Base-by-base conservation (phyloP, 768 basidiomycete genomes). In the Lyophyllum shimeji region DNA sequence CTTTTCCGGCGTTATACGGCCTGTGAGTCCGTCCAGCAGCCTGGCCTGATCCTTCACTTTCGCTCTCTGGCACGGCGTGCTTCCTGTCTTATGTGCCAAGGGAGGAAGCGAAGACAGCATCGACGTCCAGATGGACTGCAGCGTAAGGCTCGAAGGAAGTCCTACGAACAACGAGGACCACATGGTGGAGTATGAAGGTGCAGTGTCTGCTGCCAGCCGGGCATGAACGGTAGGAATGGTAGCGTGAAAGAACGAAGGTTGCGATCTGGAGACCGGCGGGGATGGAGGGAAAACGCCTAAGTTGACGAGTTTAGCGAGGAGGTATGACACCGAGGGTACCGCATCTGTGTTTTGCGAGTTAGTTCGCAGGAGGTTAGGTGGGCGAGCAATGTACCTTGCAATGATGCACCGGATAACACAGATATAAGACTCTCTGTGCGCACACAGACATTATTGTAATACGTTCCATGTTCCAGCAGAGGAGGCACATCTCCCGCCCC, bases 201-300 rank as follows among this genome's bases (percentile, higher is more conserved):
- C 50, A 42, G 64, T 58, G 6, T 59, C 60, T 15, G 67, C 64
- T 37, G 58, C 52, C 9, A 83, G 60, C 21, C 75, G 74, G 20
- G 54, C 43, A 25, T 79, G 81, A 43, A 91, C 81, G 12, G 66
- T 70, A 7, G 81, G 75, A 29, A 86, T 68, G 2, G 73, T 75
- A 2, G 76, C 66, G 24, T 70, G 67, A 69, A 90, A 92, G 72
- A 93, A 93, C 1, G 87, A 91, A 6, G 85, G 76, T 53, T 87
- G 87, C 0, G 83, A 83, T n/a, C 76, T 79, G 2, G 81, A 69
- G 6, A 69, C 68, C 7, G 83, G 81, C 2, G 70, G 72, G 9
- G 74, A 70, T 1, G 77, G 59, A 13, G 87, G 87, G 62, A 91
- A 89, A 17, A 85, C 67, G 9, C 90, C 86, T 39, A 86, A 66